Base-by-base conservation (phyloP, 2,329 filamentous ascomycete species). In the Fusarium aywerte region DNA sequence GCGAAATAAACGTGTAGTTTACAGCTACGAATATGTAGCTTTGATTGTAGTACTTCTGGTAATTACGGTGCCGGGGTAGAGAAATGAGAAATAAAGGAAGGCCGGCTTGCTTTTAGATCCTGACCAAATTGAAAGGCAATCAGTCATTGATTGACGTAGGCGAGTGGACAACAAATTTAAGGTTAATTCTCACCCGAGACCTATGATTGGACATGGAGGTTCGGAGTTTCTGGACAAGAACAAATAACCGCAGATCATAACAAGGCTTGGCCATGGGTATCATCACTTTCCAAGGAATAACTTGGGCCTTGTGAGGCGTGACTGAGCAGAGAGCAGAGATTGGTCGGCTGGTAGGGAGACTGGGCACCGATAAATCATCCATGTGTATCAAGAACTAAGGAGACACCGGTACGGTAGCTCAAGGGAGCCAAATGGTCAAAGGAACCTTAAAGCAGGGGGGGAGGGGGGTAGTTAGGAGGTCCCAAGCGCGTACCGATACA, bases 171-270 rank as follows among this genome's bases (percentile, higher is more conserved):
- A 12, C 12, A 36, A 50, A 69, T 51, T 67, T 68, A 69, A 68
- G 65, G 65, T 68, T 68, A 68, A 35, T 62, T 44, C 27, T 51
- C 61, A 62, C 44, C 20, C 13, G n/a, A 18, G n/a, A 33, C 12
- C 13, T 16, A 20, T 68, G 12, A 68, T 64, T 68, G 65, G 65
- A 33, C 13, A 15, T 39, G 32, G 23, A 39, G 23, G 20, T 11
- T 44, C 64, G 32, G 49, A 49, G 35, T 11, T 44, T 20, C 51
- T 36, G 18, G 45, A 31, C 23, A 33, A 36, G 43, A 51, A 48
- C 44, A 40, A 40, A 54, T 47, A 36, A 66, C 42, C 33, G 65
- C 35, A 68, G 65, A 68, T 68, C 65, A 38, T 49, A 16, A 42
- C 21, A 54, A 38, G 47, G 53, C 43, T 45, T 52, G 50, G 50